Evolutionary conservation across 129 eudicot genomes (phyloP).

Genomic region (Helianthus annuus): DNA sequence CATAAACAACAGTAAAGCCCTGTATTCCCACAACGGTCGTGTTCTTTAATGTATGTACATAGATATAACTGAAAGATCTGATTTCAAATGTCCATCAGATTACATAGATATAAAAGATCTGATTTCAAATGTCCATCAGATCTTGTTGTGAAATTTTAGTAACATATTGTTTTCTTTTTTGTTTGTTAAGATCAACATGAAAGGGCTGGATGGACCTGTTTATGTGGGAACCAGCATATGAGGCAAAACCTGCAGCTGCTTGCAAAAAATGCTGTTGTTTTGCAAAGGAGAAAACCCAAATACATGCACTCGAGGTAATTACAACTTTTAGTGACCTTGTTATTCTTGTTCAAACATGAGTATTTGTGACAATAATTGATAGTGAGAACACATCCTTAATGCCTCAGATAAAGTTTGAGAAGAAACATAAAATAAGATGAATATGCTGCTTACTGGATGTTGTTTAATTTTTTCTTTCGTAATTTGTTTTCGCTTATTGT

Average conservation of each 20-base stretch:
- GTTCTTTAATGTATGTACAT: slow-evolving; percentile 64
- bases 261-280: slow-evolving; percentile 61
- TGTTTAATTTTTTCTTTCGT: too few relatives aligned
- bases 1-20: slow-evolving; percentile 2
- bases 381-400: slow-evolving; percentile 61
- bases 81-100: too few relatives aligned
- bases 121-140: too few relatives aligned
- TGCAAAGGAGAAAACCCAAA: slow-evolving; percentile 48
- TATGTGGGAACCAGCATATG: slow-evolving; percentile 77
- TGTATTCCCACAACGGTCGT: slow-evolving; percentile 75
- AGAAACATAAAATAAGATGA: too few relatives aligned
- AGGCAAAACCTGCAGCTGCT: slow-evolving; percentile 78
- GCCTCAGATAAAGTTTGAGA: slow-evolving; percentile 17
- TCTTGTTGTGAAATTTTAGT: neutral
- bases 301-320: slow-evolving; percentile 68
- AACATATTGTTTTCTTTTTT: neutral
- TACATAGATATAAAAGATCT: too few relatives aligned
- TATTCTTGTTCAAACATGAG: neutral
- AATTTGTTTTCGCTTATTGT: too few relatives aligned
- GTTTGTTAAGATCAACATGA: slow-evolving; percentile 64
- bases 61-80: too few relatives aligned
- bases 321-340: neutral
- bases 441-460: too few relatives aligned
- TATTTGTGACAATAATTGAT: slow-evolving; percentile 51
- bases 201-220: slow-evolving; percentile 80